Conservation (phyloP, 1,284 basidiomycete species). For the Amylostereum areolatum region DNA sequence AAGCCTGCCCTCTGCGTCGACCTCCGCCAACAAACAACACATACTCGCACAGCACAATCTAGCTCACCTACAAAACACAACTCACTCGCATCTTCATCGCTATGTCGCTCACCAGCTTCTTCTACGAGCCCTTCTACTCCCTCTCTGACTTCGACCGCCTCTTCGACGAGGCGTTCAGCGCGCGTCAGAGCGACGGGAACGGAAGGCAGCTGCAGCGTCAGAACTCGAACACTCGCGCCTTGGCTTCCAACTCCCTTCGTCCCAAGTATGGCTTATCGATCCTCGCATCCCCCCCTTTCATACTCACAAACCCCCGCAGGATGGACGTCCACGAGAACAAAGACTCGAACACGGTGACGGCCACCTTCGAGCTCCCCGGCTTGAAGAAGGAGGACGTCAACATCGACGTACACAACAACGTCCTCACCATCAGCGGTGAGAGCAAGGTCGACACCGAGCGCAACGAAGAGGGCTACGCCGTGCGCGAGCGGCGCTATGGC, state of each 20-base stretch:
- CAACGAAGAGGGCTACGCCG: slow-evolving; percentile 26
- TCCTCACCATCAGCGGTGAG: slow-evolving; percentile 33
- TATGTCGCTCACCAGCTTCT: neutral
- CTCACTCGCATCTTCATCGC: neutral
- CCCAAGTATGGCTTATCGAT: slow-evolving; percentile 4
- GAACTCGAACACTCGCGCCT: neutral
- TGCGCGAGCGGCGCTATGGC: slow-evolving; percentile 30
- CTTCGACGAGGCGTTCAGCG: slow-evolving; percentile 5
- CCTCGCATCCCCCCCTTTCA: neutral
- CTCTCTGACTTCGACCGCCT: slow-evolving; percentile 6
- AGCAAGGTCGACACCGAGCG: slow-evolving; percentile 18
- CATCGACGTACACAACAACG: slow-evolving; percentile 31
- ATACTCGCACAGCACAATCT: too few relatives aligned
- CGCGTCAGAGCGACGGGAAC: neutral
- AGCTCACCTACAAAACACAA: too few relatives aligned
- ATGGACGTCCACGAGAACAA: slow-evolving; percentile 30
- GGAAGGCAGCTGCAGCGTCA: neutral
- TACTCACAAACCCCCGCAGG: slow-evolving; percentile 25
- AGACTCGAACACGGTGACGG: slow-evolving; percentile 29
- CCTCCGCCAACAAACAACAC: too few relatives aligned
- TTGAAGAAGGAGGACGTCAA: slow-evolving; percentile 32
- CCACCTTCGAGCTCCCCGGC: slow-evolving; percentile 39
- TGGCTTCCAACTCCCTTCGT: neutral
- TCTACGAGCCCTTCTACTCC: slow-evolving; percentile 4
- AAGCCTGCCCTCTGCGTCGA: too few relatives aligned